phyloP scores from a whole-genome alignment of 805 yeast species.

The Starmerella kuoi region DNA sequence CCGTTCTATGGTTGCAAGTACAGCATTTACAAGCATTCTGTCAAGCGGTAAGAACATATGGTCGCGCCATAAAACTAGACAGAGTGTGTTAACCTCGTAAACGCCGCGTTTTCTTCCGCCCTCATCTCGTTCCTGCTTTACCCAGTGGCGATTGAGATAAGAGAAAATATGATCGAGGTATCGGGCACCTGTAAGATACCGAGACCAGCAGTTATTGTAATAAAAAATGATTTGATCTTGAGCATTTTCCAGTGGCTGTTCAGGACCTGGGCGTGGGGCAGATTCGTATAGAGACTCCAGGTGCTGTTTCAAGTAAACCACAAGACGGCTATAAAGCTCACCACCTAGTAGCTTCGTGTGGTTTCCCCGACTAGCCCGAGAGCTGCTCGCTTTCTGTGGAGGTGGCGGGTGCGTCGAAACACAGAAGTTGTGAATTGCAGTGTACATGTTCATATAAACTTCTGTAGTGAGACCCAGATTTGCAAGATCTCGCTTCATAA shows the following conservation, averaged over 20 bases:
- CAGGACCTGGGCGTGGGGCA: slow-evolving; percentile 13
- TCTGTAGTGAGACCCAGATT: slow-evolving; percentile 29
- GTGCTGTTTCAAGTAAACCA: slow-evolving; percentile 51
- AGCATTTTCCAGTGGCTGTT: slow-evolving; percentile 28
- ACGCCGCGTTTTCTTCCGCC: slow-evolving; percentile 63
- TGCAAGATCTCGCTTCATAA: slow-evolving; percentile 30
- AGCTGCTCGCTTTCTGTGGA: slow-evolving; percentile 4
- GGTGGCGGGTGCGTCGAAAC: slow-evolving; percentile 31
- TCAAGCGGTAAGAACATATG: slow-evolving; percentile 62
- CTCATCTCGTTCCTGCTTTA: slow-evolving; percentile 85
- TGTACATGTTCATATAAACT: slow-evolving; percentile 81
- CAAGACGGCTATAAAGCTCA: slow-evolving; percentile 67
- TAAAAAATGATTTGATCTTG: slow-evolving; percentile 61
- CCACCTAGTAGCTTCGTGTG: slow-evolving; percentile 62
- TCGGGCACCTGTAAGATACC: slow-evolving; percentile 83
- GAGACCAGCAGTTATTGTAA: slow-evolving; percentile 78
- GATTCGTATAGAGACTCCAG: slow-evolving; percentile 23
- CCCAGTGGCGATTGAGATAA: slow-evolving; percentile 96
- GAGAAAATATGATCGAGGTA: slow-evolving; percentile 87
- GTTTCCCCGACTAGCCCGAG: slow-evolving; percentile 11
- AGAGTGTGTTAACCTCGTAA: slow-evolving; percentile 80
- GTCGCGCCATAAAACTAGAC: slow-evolving; percentile 78
- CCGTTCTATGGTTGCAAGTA: slow-evolving; percentile 58
- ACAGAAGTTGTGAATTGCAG: slow-evolving; percentile 87
- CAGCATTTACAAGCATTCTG: slow-evolving; percentile 49